Evolutionary conservation across 1,284 basidiomycete species (phyloP).

Genomic region (Pseudozyma tsukubaensis): DNA sequence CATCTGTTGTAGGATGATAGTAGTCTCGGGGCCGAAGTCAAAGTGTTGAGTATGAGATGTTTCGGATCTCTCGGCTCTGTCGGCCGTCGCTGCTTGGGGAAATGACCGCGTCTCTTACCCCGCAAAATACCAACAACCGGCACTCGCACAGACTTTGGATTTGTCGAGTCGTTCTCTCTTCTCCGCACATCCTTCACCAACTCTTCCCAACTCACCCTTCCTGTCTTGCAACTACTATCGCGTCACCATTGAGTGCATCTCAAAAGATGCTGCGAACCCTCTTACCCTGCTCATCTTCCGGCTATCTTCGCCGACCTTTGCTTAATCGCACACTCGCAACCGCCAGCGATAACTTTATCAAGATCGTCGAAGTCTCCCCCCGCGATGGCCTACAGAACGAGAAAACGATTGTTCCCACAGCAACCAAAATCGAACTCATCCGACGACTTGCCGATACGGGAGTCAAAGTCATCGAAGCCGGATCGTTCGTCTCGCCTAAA

Average conservation of each 20-base stretch:
- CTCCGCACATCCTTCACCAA: too few relatives aligned
- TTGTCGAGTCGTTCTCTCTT: too few relatives aligned
- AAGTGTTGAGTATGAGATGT: too few relatives aligned
- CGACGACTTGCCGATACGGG: slow-evolving; percentile 80
- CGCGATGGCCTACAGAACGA: slow-evolving; percentile 95
- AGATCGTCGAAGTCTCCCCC: slow-evolving; percentile 90
- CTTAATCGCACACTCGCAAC: slow-evolving; percentile 24
- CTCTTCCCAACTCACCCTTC: too few relatives aligned
- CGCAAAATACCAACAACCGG: too few relatives aligned
- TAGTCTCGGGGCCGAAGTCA: too few relatives aligned
- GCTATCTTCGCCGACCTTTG: background rate
- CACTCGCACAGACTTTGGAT: too few relatives aligned
- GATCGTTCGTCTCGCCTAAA: slow-evolving; percentile 82
- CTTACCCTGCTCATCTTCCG: background rate
- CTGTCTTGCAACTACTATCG: too few relatives aligned
- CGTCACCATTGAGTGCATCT: background rate
- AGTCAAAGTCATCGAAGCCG: slow-evolving; percentile 81
- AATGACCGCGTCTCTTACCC: too few relatives aligned
- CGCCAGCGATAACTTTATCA: slow-evolving; percentile 39
- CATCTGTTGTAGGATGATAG: too few relatives aligned
- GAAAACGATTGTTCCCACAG: slow-evolving; percentile 77
- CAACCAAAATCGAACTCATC: slow-evolving; percentile 84
- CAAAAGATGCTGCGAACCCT: slow-evolving; percentile 23
- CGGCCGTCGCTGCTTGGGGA: too few relatives aligned
- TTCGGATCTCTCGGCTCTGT: too few relatives aligned